These are phyloP conservation scores for Chytriomyces sp. DNA, from an alignment of 192 early-diverging fungal species.

Conservation along the genomic window DNA sequence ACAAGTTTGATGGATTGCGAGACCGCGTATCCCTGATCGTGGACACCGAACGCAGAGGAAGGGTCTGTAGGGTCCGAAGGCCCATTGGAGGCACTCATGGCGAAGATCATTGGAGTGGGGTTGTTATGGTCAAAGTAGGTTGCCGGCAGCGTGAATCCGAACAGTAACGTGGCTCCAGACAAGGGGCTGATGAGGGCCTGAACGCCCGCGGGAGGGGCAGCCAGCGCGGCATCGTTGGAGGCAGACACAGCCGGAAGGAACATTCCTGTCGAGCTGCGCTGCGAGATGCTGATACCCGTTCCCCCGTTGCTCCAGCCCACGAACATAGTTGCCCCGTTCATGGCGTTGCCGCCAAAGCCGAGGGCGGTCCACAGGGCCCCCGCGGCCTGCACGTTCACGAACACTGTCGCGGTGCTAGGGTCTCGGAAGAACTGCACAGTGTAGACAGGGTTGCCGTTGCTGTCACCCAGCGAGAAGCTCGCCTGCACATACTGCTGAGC, in stretches of 20 bases:
- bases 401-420: background rate
- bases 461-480: too few species aligned
- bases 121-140: background rate
- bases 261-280: constrained; percentile 25
- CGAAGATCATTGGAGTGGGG: constrained; percentile 17
- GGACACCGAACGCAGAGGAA: background rate
- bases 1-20: background rate
- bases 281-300: constrained; percentile 20
- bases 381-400: constrained; percentile 10
- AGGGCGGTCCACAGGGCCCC: constrained; percentile 3
- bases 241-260: background rate
- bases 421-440: background rate
- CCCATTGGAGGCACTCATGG: background rate
- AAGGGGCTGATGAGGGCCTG: constrained; percentile 14
- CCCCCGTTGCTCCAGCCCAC: constrained; percentile 32
- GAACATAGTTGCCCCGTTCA: constrained; percentile 28
- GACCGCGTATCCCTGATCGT: background rate
- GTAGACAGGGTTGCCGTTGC: too few species aligned
- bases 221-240: background rate
- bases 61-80: constrained; percentile 8
- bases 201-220: background rate
- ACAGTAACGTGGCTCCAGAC: background rate
- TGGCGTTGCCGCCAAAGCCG: constrained; percentile 19
- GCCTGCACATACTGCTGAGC: too few species aligned
- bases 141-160: constrained; percentile 4